Conservation (phyloP, 495 filamentous ascomycete genomes). For the Tricharina praecox region DNA sequence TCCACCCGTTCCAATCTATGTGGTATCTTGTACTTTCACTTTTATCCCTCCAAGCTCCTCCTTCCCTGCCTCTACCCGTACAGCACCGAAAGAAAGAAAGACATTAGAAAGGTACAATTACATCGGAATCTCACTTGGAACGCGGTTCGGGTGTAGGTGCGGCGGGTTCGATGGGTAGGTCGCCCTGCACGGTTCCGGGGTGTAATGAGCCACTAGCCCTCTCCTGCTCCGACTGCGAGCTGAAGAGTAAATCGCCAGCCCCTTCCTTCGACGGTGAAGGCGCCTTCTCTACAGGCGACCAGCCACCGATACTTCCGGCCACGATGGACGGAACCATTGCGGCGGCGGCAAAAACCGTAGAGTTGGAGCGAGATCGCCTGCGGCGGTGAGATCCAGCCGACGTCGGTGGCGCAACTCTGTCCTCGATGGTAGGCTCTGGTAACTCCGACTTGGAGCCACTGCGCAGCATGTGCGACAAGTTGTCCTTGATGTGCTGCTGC, state of each 20-base stretch:
- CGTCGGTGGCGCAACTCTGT: conserved; percentile 10
- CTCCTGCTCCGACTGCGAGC: too few species aligned
- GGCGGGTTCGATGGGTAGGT: too few species aligned
- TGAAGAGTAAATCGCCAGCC: background rate
- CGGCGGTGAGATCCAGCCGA: conserved; percentile 16
- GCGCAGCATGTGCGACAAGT: conserved; percentile 15
- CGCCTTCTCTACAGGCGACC: conserved; percentile 49
- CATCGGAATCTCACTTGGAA: too few species aligned
- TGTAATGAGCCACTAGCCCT: too few species aligned
- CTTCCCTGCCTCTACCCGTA: too few species aligned
- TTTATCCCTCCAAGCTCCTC: too few species aligned
- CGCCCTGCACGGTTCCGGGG: too few species aligned
- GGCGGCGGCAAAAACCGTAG: conserved; percentile 49
- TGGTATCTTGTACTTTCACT: too few species aligned
- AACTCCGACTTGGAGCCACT: conserved; percentile 16
- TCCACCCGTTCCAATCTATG: too few species aligned
- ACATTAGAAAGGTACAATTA: too few species aligned
- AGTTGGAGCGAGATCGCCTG: conserved; percentile 53
- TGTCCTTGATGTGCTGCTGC: conserved; percentile 10
- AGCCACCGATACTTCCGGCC: conserved; percentile 53
- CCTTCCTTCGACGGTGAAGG: background rate
- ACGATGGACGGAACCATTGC: conserved; percentile 52
- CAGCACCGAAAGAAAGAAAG: too few species aligned
- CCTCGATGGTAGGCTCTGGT: conserved; percentile 8
- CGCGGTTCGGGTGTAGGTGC: too few species aligned